Percentiles rank a stretch among this genome's conserved stretches.
phyloP scores from a whole-genome alignment of 208 protist species.

The Trypanosoma grayi region DNA sequence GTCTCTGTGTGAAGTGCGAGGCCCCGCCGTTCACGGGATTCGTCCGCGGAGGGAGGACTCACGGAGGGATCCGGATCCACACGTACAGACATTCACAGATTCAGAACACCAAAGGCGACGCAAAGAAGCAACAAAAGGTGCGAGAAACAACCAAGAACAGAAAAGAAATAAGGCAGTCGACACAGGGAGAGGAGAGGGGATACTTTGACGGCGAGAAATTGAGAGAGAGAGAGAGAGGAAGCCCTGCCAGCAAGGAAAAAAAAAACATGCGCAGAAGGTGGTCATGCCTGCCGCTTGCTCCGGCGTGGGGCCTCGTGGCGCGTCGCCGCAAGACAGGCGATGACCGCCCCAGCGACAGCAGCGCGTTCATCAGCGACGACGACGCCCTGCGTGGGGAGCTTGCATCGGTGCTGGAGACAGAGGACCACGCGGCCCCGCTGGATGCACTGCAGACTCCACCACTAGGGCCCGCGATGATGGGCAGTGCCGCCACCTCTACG shows the following conservation, averaged over 20 bases:
- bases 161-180: background rate
- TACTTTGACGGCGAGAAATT: background rate
- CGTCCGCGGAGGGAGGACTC: too few species aligned
- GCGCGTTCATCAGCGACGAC: conserved; percentile 39
- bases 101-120: background rate
- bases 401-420: conserved; percentile 44
- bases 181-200: background rate
- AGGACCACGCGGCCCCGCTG: conserved; percentile 30
- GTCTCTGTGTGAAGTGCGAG: too few species aligned
- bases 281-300: conserved; percentile 8
- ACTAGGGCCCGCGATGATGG: background rate
- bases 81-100: background rate
- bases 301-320: background rate
- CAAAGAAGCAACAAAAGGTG: background rate
- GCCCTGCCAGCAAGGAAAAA: background rate
- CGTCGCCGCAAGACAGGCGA: background rate
- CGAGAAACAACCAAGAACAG: background rate
- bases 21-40: too few species aligned
- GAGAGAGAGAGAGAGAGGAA: background rate
- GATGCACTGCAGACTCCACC: conserved; percentile 4
- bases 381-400: conserved; percentile 62
- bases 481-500: background rate
- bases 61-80: too few species aligned
- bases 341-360: conserved; percentile 19
- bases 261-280: conserved; percentile 21